Evolutionary conservation across 2,329 filamentous ascomycete genomes (phyloP), one percentile per base, ranked within the genome.

Genomic region (Colletotrichum australisinense): DNA sequence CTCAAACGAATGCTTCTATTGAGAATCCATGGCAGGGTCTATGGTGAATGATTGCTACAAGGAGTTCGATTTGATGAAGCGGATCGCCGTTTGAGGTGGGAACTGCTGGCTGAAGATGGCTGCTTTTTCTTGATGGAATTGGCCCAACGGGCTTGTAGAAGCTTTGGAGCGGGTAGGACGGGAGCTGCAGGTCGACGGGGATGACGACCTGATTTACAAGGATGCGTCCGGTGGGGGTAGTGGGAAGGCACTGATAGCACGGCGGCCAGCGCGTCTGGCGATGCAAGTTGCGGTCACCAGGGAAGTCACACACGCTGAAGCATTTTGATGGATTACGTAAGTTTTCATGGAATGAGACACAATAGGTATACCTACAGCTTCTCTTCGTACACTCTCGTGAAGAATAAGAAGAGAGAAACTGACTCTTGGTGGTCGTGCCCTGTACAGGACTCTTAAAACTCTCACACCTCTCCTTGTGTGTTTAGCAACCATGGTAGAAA

Each of bases 181-280:
- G 67, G 67, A 65, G 69, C 69, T 63, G 71, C 60, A 65, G 70
- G 70, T 62, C n/a, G 55, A 72, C 63, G 67, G 72, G 71, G 63
- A 72, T 74, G 72, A 74, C 72, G 69, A 72, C 72, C 63, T 72
- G 59, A 64, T 52, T 52, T 73, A 59, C 72, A 74, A 68, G 72
- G 72, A 72, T 73, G 35, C 32, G 46, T 62, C 67, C 26, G 49
- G 56, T 73, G 71, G 67, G 71, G 67, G 11, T 12, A 0, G 70
- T 32, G 59, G 52, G 42, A 46, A 63, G 58, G 22, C 56, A 62
- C 35, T 57, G 59, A 35, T 53, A 58, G 35, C 32, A 57, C 42
- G n/a, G 67, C 56, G 67, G 67, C 22, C 32, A 70, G 70, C 70
- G 60, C 55, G 53, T 59, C 26, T 42, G 66, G 59, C 30, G 67